Evolutionary conservation across 306 rosid species (phyloP).

Genomic region (Cyamopsis tetragonoloba): DNA sequence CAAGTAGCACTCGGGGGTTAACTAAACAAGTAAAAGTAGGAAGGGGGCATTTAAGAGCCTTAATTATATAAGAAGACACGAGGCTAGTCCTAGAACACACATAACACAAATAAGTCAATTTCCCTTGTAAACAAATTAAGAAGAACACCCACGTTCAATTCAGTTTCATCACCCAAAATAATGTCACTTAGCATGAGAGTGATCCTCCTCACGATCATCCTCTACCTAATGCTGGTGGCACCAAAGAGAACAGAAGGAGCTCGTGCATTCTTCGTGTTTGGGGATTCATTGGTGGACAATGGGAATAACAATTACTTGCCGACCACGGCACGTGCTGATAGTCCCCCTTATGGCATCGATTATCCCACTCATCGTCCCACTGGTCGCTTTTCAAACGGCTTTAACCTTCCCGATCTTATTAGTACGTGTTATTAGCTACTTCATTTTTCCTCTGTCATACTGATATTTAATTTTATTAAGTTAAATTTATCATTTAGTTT

Average conservation of each 20-base stretch:
- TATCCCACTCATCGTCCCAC: slow-evolving; percentile 51
- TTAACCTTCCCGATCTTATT: slow-evolving; percentile 57
- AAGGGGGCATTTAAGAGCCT: neutral
- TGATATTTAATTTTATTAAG: no score
- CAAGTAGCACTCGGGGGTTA: no score
- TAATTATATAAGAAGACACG: slow-evolving; percentile 1
- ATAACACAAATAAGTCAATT: no score
- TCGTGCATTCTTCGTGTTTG: slow-evolving; percentile 48
- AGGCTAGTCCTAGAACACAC: neutral
- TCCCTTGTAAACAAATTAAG: no score
- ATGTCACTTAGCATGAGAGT: neutral
- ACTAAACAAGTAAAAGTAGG: neutral
- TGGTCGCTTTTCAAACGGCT: slow-evolving; percentile 69
- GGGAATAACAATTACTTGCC: slow-evolving; percentile 58
- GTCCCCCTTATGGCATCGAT: slow-evolving; percentile 58
- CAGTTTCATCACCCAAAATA: neutral
- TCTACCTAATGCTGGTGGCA: neutral
- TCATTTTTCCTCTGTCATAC: no score
- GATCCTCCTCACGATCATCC: neutral
- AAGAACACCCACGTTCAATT: no score
- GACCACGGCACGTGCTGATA: slow-evolving; percentile 49
- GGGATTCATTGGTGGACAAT: slow-evolving; percentile 56
- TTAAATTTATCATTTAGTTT: no score
- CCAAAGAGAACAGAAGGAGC: slow-evolving; percentile 24
- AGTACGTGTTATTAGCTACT: no score